Evolutionary conservation across 148 eudicot genomes (phyloP), one percentile per base, ranked within the genome.

Genomic region (Diospyros lotus): DNA sequence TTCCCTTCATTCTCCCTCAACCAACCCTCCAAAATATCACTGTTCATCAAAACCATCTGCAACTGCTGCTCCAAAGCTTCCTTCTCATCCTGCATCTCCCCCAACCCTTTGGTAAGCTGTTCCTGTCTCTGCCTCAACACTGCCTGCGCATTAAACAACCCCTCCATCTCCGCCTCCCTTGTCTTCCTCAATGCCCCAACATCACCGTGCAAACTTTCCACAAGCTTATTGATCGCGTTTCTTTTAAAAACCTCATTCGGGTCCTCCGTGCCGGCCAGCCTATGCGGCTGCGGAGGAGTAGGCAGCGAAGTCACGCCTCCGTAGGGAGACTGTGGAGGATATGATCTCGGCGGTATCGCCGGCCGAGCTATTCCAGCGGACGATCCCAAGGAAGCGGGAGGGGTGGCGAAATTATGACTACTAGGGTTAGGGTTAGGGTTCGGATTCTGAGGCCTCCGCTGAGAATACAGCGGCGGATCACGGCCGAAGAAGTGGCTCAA

Each of bases 401-500:
- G 52, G 52, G 4, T 10, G 59, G 59, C 12, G 59, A 55, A 55
- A 55, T 55, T 55, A 28, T 28, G 28, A 28, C 28, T 28, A 28
- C 28, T 28, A 18, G 61, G 42, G 46, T 17, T 62, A 69, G 18
- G 75, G 60, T 40, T 77, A 46, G 64, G 43, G 28, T n/a, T 78
- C 12, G 38, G 5, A 12, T 46, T 58, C 12, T 58, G 79, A 2
- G 78, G 86, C 10, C 86, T 56, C 1, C 93, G 75, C 73, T 89
- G 94, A 1, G 98, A 87, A 51, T 95, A 95, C 13, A 95, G 80
- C 2, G 98, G 98, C 0, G 98, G 98, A 14, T 95, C 96, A 1
- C 79, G 44, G n/a, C 80, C 87, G 58, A 94, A 94, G 60, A 58
- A 79, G 15, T 73, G 83, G 4, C 85, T 66, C 81, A 94, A 83